Base-by-base conservation (phyloP, 306 rosid species). In the Prunus mira region DNA sequence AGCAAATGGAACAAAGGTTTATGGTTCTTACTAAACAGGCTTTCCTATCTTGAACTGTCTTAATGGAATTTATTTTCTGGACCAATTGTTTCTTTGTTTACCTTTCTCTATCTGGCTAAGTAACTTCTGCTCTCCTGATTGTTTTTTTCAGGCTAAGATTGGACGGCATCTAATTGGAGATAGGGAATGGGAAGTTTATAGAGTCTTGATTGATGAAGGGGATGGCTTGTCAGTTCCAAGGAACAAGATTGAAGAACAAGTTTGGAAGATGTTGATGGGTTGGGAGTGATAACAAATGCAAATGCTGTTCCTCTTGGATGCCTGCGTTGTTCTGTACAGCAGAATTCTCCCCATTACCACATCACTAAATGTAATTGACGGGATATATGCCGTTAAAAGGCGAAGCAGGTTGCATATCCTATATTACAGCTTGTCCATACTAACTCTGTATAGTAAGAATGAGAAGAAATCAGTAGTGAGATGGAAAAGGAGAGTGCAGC, bases 251-350 rank as follows among this genome's bases (percentile, higher is more conserved):
- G 89, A 89, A 83, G 93, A 85, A 58, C 84, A 87, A 74, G 97
- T 91, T 49, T 88, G 98, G 93, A 92, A 90, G 84, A 88, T 86
- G 98, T 83, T 95, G 83, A 91, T 95, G 99, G 99, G 98, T 50
- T 95, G 98, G 98, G 91, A 87, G 49, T 92, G 84, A 88, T 52
- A 56, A 65, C 66, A 43, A 43, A 50, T 54, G 80, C 84, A 77
- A 78, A 27, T 30, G 43, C 51, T 14, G 15, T 69, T 65, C 43
- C 73, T 69, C 76, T 27, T 66, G 62, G 61, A 58, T 78, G n/a
- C 52, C 73, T 51, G 43, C 12, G 43, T 51, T 28, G 73, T 28
- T 76, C 12, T 83, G 91, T 86, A 83, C 88, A 91, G 58, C 55
- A 30, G 69, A 80, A 61, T 82, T 34, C 34, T 61, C 81, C 76